These are phyloP conservation scores for Leccinum imitatum DNA, from an alignment of 768 basidiomycete species.

Conservation along the genomic window DNA sequence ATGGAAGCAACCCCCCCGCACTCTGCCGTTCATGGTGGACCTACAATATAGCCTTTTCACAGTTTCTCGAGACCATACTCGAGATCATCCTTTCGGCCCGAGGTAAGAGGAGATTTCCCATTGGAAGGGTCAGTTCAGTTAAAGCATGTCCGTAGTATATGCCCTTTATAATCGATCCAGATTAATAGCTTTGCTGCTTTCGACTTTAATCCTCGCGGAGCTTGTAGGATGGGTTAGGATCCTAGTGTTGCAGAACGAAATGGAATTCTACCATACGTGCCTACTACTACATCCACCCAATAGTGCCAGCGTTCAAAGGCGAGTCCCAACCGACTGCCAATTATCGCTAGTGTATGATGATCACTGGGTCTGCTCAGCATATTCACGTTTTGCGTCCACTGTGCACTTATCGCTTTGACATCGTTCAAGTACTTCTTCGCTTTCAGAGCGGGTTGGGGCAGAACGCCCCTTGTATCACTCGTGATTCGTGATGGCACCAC, in stretches of 20 bases:
- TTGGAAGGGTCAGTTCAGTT: background rate
- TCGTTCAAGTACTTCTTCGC: slow-evolving; percentile 18
- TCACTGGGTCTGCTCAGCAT: slow-evolving; percentile 7
- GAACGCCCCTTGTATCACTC: slow-evolving; percentile 23
- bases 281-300: background rate
- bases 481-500: slow-evolving; percentile 18
- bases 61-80: slow-evolving; percentile 12
- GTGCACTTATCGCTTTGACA: slow-evolving; percentile 15
- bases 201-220: slow-evolving; percentile 7
- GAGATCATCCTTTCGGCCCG: slow-evolving; percentile 20
- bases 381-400: slow-evolving; percentile 18
- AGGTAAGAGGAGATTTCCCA: slow-evolving; percentile 4
- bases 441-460: slow-evolving; percentile 17
- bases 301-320: slow-evolving; percentile 6
- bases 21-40: slow-evolving; percentile 13
- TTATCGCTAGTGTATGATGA: background rate
- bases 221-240: slow-evolving; percentile 1
- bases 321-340: background rate
- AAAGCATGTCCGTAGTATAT: slow-evolving; percentile 12
- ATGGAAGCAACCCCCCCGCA: slow-evolving; percentile 10
- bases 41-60: slow-evolving; percentile 5
- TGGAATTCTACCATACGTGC: slow-evolving; percentile 6
- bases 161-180: slow-evolving; percentile 22
- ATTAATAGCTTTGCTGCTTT: slow-evolving; percentile 8
- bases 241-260: background rate